Base-by-base conservation (phyloP, 2,329 filamentous ascomycete genomes). In the Ophiostoma fasciatum region DNA sequence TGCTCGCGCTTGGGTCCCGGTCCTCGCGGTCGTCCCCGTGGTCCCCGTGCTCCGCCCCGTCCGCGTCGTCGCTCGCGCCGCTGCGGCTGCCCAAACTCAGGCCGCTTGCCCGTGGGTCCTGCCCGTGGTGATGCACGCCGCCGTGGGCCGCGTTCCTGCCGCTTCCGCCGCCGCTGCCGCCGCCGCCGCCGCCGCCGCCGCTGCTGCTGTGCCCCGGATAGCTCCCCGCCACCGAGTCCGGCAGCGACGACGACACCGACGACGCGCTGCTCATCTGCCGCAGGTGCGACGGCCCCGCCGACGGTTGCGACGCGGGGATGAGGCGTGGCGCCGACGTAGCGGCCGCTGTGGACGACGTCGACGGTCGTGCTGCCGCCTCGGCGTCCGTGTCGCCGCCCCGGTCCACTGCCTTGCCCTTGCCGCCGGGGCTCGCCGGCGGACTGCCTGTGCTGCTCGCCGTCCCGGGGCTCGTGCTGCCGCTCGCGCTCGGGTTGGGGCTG, bases 211-310 rank as follows among this genome's bases (percentile, higher is more conserved):
- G n/a, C n/a, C n/a, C 56, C 4, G 46, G 52, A 42, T 62, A 69
- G 48, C 67, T 77, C 21, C 62, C 69, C 1, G 64, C 61, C 1
- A 65, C 61, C 22, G 78, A 82, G 34, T 88, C 83, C 1, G 74
- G 64, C 11, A 78, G 63, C 0, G 83, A 93, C 0, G 85, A 92
- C 8, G 77, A 75, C 1, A 81, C 71, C 0, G 85, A 93, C 0
- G 87, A 94, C 1, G 83, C 79, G 46, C 80, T 93, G 43, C 84
- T 93, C 56, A 90, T 76, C 47, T 92, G 80, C 18, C 84, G 74
- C 14, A 90, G 62, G 51, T 85, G 78, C 2, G 80, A 82, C 5
- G 73, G 71, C 28, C 71, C 72, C 7, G 72, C 66, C 2, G 67
- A 61, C 7, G 64, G 64, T n/a, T 64, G 60, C 2, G 63, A 50